Evolutionary conservation across 2,329 filamentous ascomycete genomes (phyloP), one percentile per base, ranked within the genome.

Genomic region (Zasmidium angulare): DNA sequence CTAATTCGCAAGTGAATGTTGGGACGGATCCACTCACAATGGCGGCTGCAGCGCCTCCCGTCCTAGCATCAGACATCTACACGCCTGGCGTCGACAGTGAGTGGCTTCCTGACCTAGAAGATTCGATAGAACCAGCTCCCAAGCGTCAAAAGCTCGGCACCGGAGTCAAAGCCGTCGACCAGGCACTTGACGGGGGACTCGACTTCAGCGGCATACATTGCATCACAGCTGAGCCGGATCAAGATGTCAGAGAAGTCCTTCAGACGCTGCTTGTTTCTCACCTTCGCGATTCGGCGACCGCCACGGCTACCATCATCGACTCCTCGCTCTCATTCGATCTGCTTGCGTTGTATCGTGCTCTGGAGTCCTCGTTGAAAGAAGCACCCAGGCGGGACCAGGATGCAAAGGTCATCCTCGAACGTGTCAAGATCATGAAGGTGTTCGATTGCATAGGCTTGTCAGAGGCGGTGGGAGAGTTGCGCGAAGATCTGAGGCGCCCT

Each of bases 91-190:
- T 49, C 21, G 63, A 61, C 36, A 14, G 48, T n/a, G 26, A 96
- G 56, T 86, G 90, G 2, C 91, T 95, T 6, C 4, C 26, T 4
- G 26, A 29, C 6, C 11, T 29, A 63, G 77, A 66, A n/a, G 68
- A 67, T 14, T 76, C 68, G 17, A 66, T 63, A 26, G 77, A 90
- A 62, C 90, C 88, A 55, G 83, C 84, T 14, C 83, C 90, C 0
- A 96, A 96, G 78, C 86, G 91, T 24, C 84, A 90, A 26, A 93
- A 87, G 76, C 89, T 90, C 0, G 53, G 43, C 4, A 61, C 55
- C n/a, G 54, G 56, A 9, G 40, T 56, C n/a, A 62, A 63, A 46
- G 50, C 56, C 9, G 58, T 80, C 20, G 75, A 80, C 68, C 64
- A 65, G 2, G 71, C 68, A 10, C 63, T 81, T 2, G 61, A 60